A percentile compares a stretch with the other conserved stretches of the same genome.
phyloP scores from a whole-genome alignment of 352 stramenopile genomes.

The Phytophthora europaea region DNA sequence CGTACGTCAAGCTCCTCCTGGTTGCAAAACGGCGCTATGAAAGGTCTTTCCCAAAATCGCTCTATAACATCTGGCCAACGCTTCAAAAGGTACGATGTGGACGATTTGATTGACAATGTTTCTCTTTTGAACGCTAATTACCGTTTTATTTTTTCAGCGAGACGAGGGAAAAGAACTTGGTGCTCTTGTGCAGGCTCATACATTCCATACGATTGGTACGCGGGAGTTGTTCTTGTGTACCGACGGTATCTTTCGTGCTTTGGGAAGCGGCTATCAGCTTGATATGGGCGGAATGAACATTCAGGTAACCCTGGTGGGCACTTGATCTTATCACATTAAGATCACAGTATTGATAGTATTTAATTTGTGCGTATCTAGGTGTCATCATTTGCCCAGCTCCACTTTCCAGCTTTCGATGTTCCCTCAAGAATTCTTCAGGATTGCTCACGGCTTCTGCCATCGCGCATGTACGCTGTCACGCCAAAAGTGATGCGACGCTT shows the following conservation, averaged over 20 bases:
- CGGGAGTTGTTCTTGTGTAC: constrained; percentile 79
- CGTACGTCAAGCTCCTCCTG: constrained; percentile 74
- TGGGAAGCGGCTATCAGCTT: constrained; percentile 71
- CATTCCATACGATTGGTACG: constrained; percentile 54
- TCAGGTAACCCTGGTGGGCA: constrained; percentile 46
- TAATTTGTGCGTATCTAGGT: constrained; percentile 48
- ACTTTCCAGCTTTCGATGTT: constrained; percentile 79
- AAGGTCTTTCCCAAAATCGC: constrained; percentile 46
- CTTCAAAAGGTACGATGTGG: constrained; percentile 43
- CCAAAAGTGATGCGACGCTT: constrained; percentile 72
- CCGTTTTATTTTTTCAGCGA: constrained; percentile 4
- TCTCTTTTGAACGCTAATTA: constrained; percentile 7
- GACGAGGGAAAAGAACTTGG: constrained; percentile 45
- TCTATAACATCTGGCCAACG: constrained; percentile 79
- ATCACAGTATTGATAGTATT: background rate
- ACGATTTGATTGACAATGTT: background rate
- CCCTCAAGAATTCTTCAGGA: constrained; percentile 57
- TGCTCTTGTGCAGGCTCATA: constrained; percentile 48
- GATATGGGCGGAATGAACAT: constrained; percentile 74
- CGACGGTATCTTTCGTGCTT: constrained; percentile 62
- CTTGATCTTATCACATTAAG: background rate
- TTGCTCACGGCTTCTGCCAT: constrained; percentile 58
- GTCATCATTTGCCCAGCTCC: constrained; percentile 75
- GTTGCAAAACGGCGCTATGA: constrained; percentile 57
- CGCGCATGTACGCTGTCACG: constrained; percentile 58